Base-by-base conservation (phyloP, 352 stramenopile species). In the Thraustochytrium striatum region DNA sequence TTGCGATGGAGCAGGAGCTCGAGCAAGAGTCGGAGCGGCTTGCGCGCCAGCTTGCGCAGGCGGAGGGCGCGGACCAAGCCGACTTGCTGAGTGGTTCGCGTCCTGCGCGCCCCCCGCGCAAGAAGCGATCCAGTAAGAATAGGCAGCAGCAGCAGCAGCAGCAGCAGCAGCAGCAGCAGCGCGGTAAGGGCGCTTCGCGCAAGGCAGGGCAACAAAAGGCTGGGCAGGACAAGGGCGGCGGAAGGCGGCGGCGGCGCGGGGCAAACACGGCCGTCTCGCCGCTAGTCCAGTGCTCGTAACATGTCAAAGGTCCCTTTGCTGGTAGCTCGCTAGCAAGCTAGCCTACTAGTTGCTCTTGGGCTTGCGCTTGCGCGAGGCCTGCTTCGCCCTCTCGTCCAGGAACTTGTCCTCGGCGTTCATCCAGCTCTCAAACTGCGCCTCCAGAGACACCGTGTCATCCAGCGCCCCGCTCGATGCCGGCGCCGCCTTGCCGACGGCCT, bases 11-110 rank as follows among this genome's bases (percentile, higher is more conserved):
- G 39, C 69, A 79, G 38, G 69, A 62, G 33, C 35, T 69, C 3
- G 69, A 79, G 25, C 72, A 72, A 52, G 69, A 65, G 30, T 79
- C 69, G 8, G 69, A 79, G 30, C 50, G 69, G 5, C 55, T 79
- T 25, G 69, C 69, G 21, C 9, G 44, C 9, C 50, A 79, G 69
- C 69, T 79, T 16, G 69, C 69, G 1, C 50, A 47, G n/a, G 21
- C n/a, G 28, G 69, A 79, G 69, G 57, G 57, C 21, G 25, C 72
- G 30, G n/a, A 69, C 32, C 69, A 79, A 36, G 39, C 57, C 33
- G 57, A 62, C 35, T 72, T 79, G 7, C 72, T 72, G 13, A 38
- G 13, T n/a, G 9, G 59, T 13, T 47, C 39, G 39, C 39, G 5
- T 5, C 53, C 59, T 36, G 25, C 5, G 7, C 57, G 39, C n/a